Percentiles rank a stretch among this genome's conserved stretches.
phyloP scores from a whole-genome alignment of 129 eudicot genomes.

The Silybum marianum region DNA sequence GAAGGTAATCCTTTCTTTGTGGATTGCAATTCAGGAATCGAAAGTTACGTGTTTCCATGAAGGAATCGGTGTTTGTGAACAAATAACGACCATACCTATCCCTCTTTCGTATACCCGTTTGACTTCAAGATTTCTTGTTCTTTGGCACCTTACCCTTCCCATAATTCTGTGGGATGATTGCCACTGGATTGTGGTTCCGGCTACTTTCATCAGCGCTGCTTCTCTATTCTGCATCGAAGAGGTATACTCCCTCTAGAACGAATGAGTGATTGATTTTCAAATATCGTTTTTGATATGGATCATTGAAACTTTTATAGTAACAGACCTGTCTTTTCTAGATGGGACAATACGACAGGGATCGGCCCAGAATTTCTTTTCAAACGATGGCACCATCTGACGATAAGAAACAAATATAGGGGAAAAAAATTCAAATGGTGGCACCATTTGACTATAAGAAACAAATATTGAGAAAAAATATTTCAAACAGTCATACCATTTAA shows the following conservation, averaged over 20 bases:
- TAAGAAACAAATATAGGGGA: too few species aligned
- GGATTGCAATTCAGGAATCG: conserved; percentile 62
- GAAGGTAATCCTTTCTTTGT: conserved; percentile 13
- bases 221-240: conserved; percentile 98
- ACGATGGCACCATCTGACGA: too few species aligned
- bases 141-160: conserved; percentile 98
- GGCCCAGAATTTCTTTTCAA: too few species aligned
- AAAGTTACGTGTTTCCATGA: conserved; percentile 91
- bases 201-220: conserved; percentile 97
- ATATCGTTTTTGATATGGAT: neutral
- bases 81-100: conserved; percentile 79
- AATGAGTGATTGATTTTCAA: conserved; percentile 15
- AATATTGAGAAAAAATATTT: too few species aligned
- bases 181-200: conserved; percentile 99
- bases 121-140: conserved; percentile 94
- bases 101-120: conserved; percentile 95
- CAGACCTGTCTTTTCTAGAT: too few species aligned
- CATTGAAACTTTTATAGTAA: neutral
- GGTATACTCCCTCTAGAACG: conserved; percentile 38
- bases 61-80: conserved; percentile 90
- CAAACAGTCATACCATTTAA: too few species aligned
- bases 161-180: conserved; percentile 98
- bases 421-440: too few species aligned
- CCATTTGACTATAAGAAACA: too few species aligned
- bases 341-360: too few species aligned